Evolutionary conservation across 257 asterid genomes (phyloP).

Genomic region (Solanum ossicruentum): DNA sequence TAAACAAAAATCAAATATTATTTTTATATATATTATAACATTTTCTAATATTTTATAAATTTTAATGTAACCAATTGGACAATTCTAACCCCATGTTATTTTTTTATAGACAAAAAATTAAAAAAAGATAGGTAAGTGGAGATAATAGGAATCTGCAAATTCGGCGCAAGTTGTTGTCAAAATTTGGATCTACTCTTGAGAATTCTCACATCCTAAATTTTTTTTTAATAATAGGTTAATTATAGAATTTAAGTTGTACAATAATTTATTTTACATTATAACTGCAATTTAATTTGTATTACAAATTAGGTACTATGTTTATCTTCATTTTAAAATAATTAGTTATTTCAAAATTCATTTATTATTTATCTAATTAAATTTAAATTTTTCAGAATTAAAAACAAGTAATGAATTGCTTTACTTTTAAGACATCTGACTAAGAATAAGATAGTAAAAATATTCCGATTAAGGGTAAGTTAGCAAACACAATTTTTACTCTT

Average conservation of each 20-base stretch:
- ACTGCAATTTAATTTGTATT: background rate
- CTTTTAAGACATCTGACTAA: too few relatives aligned
- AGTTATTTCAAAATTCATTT: too few relatives aligned
- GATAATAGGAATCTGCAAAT: background rate
- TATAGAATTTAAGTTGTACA: background rate
- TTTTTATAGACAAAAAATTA: background rate
- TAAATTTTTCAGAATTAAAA: too few relatives aligned
- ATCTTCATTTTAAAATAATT: too few relatives aligned
- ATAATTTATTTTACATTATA: background rate
- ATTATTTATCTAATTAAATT: too few relatives aligned
- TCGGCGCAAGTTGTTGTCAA: slow-evolving; percentile 1
- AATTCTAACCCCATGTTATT: background rate
- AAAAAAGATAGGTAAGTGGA: background rate
- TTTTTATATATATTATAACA: too few relatives aligned
- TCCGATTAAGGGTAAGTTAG: background rate
- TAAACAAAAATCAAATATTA: too few relatives aligned
- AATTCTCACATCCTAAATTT: background rate
- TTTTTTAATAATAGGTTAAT: background rate
- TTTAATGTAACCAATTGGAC: background rate
- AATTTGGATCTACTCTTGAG: background rate
- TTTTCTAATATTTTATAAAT: too few relatives aligned
- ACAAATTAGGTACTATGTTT: background rate
- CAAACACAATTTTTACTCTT: background rate
- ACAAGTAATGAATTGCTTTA: too few relatives aligned
- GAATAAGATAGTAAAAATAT: background rate